These are phyloP conservation scores for Leishmania arabica DNA, from an alignment of 208 protist genomes.

Conservation along the genomic window DNA sequence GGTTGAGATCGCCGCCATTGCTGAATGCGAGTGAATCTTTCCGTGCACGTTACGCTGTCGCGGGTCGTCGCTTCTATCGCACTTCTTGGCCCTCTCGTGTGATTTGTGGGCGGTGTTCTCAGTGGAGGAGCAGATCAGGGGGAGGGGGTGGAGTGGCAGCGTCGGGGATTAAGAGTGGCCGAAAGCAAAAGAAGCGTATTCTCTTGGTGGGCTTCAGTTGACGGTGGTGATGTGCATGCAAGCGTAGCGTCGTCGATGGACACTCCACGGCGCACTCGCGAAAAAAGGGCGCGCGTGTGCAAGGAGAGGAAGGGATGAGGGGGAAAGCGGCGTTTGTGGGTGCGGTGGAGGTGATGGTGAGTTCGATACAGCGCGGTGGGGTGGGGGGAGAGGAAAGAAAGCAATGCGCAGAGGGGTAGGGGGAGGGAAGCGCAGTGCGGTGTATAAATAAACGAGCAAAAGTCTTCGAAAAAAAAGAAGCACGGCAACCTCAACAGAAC, in stretches of 20 bases:
- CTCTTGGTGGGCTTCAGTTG: not conserved
- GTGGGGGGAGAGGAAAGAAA: not conserved
- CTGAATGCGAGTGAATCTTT: not conserved
- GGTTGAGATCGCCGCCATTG: conserved; percentile 51
- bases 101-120: not conserved
- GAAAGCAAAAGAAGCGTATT: not conserved
- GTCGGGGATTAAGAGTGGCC: not conserved
- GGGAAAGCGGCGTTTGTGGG: not conserved
- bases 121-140: not conserved
- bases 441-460: not conserved
- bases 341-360: not conserved
- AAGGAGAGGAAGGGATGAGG: not conserved
- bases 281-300: not conserved
- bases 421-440: not conserved
- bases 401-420: not conserved
- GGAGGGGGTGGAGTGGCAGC: not conserved
- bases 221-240: too few species aligned
- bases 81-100: not conserved
- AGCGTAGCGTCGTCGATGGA: not conserved
- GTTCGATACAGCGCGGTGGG: conserved; percentile 4
- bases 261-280: not conserved
- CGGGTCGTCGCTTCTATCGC: not conserved
- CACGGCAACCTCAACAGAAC: not conserved
- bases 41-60: not conserved
- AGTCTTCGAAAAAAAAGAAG: not conserved